Conservation (phyloP, 495 filamentous ascomycete genomes). For the Parathielavia hyrcaniae region DNA sequence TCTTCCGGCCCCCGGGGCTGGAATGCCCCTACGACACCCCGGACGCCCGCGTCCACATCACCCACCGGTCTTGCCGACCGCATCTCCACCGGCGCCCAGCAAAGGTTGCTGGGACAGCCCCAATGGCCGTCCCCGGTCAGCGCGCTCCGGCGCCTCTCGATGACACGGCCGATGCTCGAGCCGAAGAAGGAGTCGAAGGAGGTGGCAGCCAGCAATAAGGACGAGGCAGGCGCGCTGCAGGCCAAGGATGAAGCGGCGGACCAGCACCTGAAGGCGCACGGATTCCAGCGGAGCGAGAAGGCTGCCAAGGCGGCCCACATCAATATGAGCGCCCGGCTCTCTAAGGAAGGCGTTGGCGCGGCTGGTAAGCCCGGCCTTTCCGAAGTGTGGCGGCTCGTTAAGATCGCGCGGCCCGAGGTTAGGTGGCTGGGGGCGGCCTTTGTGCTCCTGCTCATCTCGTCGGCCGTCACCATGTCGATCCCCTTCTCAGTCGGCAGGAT, state of each 20-base stretch:
- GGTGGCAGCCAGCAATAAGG: background rate
- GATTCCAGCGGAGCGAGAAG: slow-evolving; percentile 53
- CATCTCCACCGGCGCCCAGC: background rate
- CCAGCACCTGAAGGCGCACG: slow-evolving; percentile 28
- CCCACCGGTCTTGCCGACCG: background rate
- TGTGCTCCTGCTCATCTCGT: slow-evolving; percentile 76
- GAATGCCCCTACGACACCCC: slow-evolving; percentile 13
- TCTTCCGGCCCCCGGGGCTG: slow-evolving; percentile 5
- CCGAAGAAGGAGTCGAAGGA: slow-evolving; percentile 18
- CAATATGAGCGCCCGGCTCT: slow-evolving; percentile 79
- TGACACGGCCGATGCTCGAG: slow-evolving; percentile 16
- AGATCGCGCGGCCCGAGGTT: slow-evolving; percentile 79
- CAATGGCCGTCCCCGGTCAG: slow-evolving; percentile 24
- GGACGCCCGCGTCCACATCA: background rate
- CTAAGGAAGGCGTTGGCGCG: slow-evolving; percentile 62
- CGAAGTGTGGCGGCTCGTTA: slow-evolving; percentile 82
- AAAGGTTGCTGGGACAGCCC: slow-evolving; percentile 7
- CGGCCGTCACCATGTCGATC: slow-evolving; percentile 85
- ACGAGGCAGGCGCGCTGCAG: slow-evolving; percentile 1
- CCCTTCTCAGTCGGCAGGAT: slow-evolving; percentile 95
- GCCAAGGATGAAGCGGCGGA: slow-evolving; percentile 20
- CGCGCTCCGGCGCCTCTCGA: slow-evolving; percentile 30
- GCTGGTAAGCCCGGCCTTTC: slow-evolving; percentile 57
- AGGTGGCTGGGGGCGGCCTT: slow-evolving; percentile 75
- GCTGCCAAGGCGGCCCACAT: slow-evolving; percentile 82